Conservation (phyloP, 352 stramenopile genomes). For the Globisporangium cederbergense region DNA sequence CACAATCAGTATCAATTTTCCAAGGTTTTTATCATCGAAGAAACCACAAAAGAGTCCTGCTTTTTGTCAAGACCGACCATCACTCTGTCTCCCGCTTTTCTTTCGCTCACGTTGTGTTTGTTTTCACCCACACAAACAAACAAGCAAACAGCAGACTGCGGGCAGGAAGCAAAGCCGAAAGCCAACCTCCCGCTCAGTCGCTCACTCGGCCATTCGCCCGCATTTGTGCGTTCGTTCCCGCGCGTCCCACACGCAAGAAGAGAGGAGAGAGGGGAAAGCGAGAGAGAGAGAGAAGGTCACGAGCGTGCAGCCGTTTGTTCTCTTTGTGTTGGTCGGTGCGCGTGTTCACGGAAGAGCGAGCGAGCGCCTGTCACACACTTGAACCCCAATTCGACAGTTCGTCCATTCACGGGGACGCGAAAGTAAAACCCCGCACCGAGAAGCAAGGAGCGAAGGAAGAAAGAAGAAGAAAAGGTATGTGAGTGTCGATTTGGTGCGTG, state of each 20-base stretch:
- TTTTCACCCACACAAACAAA: slow-evolving; percentile 10
- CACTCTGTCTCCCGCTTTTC: slow-evolving; percentile 7
- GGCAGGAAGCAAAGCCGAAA: slow-evolving; percentile 4
- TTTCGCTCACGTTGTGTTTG: slow-evolving; percentile 1
- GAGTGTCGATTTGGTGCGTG: neutral
- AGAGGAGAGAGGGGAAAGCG: neutral
- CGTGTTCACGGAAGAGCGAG: neutral
- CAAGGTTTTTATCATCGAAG: neutral
- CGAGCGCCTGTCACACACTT: too few relatives aligned
- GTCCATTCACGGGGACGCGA: neutral
- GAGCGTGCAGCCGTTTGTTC: too few relatives aligned
- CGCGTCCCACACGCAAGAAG: neutral
- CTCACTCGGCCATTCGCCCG: neutral
- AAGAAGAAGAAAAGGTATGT: neutral
- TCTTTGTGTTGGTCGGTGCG: neutral
- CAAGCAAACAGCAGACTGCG: neutral
- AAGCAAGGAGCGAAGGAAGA: neutral
- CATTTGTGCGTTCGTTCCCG: neutral
- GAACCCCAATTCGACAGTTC: too few relatives aligned
- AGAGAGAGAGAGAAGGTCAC: neutral
- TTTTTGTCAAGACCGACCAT: slow-evolving; percentile 10
- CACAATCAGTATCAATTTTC: neutral
- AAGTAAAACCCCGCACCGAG: neutral
- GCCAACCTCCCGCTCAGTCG: slow-evolving; percentile 8
- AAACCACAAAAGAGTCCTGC: neutral